These are phyloP conservation scores for Eucalyptus camaldulensis DNA, from an alignment of 345 rosid species.

Conservation along the genomic window DNA sequence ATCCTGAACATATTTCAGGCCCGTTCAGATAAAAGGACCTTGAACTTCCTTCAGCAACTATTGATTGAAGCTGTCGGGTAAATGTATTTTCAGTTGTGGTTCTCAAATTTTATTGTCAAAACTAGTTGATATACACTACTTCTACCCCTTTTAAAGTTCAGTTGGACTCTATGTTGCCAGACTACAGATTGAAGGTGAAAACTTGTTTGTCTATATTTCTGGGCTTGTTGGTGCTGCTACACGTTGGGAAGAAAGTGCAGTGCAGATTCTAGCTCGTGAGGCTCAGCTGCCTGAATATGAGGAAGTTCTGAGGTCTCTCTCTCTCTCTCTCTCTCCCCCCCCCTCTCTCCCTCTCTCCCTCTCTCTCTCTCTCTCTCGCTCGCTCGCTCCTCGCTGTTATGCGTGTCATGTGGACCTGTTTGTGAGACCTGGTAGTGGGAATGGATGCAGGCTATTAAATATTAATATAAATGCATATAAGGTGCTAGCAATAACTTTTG, in stretches of 20 bases:
- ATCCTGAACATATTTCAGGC: constrained; percentile 31
- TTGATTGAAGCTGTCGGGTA: constrained; percentile 53
- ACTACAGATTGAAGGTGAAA: constrained; percentile 53
- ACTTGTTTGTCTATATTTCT: constrained; percentile 37
- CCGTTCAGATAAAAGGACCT: constrained; percentile 25
- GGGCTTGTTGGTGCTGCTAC: constrained; percentile 39
- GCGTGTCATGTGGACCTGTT: not conserved
- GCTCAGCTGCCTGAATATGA: constrained; percentile 62
- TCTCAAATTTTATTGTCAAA: not conserved
- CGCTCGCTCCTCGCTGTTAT: not conserved
- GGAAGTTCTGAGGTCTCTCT: constrained; percentile 55
- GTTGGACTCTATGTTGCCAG: constrained; percentile 20
- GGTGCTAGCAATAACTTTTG: not conserved
- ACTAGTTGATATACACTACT: not conserved
- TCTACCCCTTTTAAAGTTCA: not conserved
- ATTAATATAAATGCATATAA: not conserved
- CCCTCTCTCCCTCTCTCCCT: not conserved
- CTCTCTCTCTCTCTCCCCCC: not conserved
- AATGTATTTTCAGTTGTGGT: not conserved
- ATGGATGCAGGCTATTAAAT: not conserved
- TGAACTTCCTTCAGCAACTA: constrained; percentile 51
- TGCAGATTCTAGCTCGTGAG: constrained; percentile 25
- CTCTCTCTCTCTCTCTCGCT: not conserved
- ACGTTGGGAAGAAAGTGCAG: constrained; percentile 71
- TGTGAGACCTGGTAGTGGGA: not conserved